Evolutionary conservation across 306 rosid species (phyloP).

Genomic region (Erythrophleum fordii): DNA sequence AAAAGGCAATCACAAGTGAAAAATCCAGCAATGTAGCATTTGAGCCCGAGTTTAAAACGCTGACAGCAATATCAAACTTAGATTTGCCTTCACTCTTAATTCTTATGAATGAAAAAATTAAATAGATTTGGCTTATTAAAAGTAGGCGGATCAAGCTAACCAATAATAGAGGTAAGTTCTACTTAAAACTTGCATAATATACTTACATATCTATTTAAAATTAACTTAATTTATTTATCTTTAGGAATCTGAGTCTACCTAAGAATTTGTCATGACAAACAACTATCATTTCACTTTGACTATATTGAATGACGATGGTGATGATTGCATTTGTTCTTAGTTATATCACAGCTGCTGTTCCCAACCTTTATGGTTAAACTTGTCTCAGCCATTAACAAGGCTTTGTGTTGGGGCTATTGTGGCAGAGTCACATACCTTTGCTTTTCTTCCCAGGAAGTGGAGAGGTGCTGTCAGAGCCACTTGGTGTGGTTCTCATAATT

Average conservation of each 20-base stretch:
- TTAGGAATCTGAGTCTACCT: neutral
- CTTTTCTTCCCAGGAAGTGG: conserved; percentile 76
- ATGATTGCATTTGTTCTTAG: neutral
- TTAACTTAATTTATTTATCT: neutral
- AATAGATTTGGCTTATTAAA: neutral
- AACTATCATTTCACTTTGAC: neutral
- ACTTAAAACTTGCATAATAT: neutral
- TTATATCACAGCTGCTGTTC: neutral
- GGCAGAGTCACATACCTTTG: conserved; percentile 61
- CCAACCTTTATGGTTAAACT: neutral
- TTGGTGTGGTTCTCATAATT: conserved; percentile 84
- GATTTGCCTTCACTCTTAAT: neutral
- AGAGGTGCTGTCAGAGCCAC: conserved; percentile 76
- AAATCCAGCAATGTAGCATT: neutral
- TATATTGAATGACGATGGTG: neutral
- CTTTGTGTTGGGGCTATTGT: neutral
- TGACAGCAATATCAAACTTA: neutral
- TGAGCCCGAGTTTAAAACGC: too few species aligned
- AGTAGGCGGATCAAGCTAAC: neutral
- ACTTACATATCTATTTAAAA: neutral
- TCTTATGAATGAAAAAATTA: too few species aligned
- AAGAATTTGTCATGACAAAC: neutral
- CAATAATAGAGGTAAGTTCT: too few species aligned
- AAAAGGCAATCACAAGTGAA: neutral
- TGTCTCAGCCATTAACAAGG: conserved; percentile 18